Base-by-base conservation (phyloP, 257 asterid genomes). In the Lithospermum erythrorhizon region DNA sequence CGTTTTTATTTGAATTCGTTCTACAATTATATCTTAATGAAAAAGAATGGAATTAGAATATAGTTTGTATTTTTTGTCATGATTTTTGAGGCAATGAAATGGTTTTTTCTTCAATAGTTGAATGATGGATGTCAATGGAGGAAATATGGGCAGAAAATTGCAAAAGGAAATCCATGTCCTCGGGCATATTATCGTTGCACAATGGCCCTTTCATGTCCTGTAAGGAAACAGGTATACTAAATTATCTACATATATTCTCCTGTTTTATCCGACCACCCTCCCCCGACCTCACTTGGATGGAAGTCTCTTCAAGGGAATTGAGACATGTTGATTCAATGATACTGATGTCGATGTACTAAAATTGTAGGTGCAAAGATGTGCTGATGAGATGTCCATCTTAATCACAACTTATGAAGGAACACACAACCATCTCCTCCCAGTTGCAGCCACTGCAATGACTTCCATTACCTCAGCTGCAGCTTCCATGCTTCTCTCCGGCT, bases 51-150 rank as follows among this genome's bases (percentile, higher is more conserved):
- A 9, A 35, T 3, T 4, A 9, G 9, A 2, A 11, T 35, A 27
- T 27, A 27, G 1, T 35, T 35, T 4, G 11, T 6, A 35, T 35
- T 1, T 35, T 35, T 35, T 9, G 1, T 11, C 2, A 11, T 8
- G 47, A 11, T 8, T 11, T 35, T 35, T 35, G 47, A 8, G 14
- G 11, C 7, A 11, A 35, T 8, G 1, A 8, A 0, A 52, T 11
- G 58, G 32, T 53, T 13, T 60, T 10, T 51, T 15, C 4, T 11
- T 4, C 24, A 22, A 27, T 67, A 90, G 98, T 85, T 90, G 90
- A 76, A 80, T 61, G 98, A 90, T 69, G 98, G 98, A 58, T 87
- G 98, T 27, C 95, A 87, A 61, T 90, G 98, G 98, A 83, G 98
- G 55, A 90, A 90, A 62, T 90, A 90, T 35, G 98, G 98, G 41